Evolutionary conservation across 805 yeast species (phyloP).

Genomic region (Saccharomycopsis sp.): DNA sequence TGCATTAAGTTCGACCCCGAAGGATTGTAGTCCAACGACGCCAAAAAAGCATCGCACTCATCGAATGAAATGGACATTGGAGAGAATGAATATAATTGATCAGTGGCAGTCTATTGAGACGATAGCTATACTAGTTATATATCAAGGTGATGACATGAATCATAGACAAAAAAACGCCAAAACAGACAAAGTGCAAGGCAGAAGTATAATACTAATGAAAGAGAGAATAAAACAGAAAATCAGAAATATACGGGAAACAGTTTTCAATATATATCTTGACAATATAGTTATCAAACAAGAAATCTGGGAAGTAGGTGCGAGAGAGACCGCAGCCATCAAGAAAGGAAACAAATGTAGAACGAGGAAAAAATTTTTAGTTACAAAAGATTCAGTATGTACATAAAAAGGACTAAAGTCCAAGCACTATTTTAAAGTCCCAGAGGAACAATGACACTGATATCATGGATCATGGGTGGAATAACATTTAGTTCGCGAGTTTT

Average conservation of each 20-base stretch:
- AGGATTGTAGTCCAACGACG: conserved; percentile 20
- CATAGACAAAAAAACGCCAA: not conserved
- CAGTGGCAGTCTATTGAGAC: not conserved
- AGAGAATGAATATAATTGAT: not conserved
- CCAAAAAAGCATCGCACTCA: conserved; percentile 29
- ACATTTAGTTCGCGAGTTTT: not conserved
- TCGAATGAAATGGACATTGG: conserved; percentile 27
- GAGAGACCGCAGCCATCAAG: not conserved
- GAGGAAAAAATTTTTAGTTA: not conserved
- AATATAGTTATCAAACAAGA: not conserved
- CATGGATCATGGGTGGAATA: not conserved
- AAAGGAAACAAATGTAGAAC: not conserved
- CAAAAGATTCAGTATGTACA: not conserved
- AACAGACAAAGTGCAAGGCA: not conserved
- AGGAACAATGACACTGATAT: not conserved
- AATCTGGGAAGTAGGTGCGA: not conserved
- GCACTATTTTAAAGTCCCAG: not conserved
- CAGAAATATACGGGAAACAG: not conserved
- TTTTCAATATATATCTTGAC: not conserved
- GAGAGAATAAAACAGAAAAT: not conserved
- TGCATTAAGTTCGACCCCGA: not conserved
- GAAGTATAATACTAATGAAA: not conserved
- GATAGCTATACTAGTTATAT: not conserved
- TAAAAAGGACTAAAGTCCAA: not conserved
- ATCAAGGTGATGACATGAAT: not conserved